phyloP scores from a whole-genome alignment of 2,329 filamentous ascomycete genomes.

The Pseudocercospora crystallina region DNA sequence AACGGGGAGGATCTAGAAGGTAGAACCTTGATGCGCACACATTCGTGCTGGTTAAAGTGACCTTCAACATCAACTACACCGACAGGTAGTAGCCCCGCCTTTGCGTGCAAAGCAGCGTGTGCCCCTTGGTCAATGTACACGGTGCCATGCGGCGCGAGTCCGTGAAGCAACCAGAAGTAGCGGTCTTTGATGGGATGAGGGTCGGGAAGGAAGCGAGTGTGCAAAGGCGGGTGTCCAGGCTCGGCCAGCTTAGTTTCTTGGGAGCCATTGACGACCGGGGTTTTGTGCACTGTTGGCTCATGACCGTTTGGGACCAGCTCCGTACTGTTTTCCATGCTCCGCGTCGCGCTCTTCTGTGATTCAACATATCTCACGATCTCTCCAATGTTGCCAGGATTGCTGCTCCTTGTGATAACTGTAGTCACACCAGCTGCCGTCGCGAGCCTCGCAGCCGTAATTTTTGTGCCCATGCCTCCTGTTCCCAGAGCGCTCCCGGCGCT shows the following conservation, averaged over 20 bases:
- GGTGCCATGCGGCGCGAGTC: slow-evolving; percentile 83
- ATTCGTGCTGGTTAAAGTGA: slow-evolving; percentile 86
- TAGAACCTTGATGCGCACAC: slow-evolving; percentile 81
- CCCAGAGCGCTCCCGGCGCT: slow-evolving; percentile 84
- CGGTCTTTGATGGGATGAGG: slow-evolving; percentile 83
- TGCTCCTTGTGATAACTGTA: slow-evolving; percentile 90
- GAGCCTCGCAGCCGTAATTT: slow-evolving; percentile 88
- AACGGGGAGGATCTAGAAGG: slow-evolving; percentile 51
- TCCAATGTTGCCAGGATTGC: slow-evolving; percentile 87
- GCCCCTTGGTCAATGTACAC: slow-evolving; percentile 93
- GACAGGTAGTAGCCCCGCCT: slow-evolving; percentile 83
- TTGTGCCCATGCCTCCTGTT: slow-evolving; percentile 96
- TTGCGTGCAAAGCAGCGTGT: slow-evolving; percentile 73
- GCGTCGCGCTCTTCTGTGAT: slow-evolving; percentile 49
- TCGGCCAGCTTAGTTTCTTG: slow-evolving; percentile 29
- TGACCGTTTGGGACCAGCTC: slow-evolving; percentile 18
- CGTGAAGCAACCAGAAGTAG: slow-evolving; percentile 96
- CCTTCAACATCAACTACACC: slow-evolving; percentile 91
- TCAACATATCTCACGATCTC: slow-evolving; percentile 83
- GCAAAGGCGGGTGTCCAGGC: slow-evolving; percentile 58
- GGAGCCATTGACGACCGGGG: slow-evolving; percentile 27
- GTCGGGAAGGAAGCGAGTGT: slow-evolving; percentile 90
- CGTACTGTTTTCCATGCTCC: slow-evolving; percentile 28
- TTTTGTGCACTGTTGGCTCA: slow-evolving; percentile 22
- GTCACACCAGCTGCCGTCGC: slow-evolving; percentile 94